Evolutionary conservation across 192 early-diverging fungal species (phyloP).

Genomic region (Linnemannia exigua): DNA sequence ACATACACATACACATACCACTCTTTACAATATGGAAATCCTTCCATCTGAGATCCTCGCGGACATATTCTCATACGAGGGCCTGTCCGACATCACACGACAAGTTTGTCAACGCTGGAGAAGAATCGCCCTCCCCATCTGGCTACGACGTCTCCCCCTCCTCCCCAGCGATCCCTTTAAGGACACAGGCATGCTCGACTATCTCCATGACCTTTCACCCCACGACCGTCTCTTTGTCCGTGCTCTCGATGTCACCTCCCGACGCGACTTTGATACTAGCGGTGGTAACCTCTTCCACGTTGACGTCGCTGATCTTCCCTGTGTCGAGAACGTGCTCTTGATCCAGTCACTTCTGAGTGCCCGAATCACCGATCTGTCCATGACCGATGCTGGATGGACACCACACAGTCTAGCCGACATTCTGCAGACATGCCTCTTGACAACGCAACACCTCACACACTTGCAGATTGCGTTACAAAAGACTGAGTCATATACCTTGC

Average conservation of each 20-base stretch:
- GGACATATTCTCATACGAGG: conserved; percentile 43
- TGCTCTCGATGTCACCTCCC: conserved; percentile 37
- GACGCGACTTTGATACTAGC: conserved; percentile 32
- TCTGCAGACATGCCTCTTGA: conserved; percentile 13
- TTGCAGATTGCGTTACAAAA: conserved; percentile 45
- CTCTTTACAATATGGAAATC: conserved; percentile 7
- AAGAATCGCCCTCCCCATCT: conserved; percentile 36
- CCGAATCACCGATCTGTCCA: conserved; percentile 32
- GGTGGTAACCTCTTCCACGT: conserved; percentile 24
- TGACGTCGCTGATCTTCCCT: conserved; percentile 36
- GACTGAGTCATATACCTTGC: conserved; percentile 16
- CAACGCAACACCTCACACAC: conserved; percentile 26
- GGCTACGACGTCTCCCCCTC: conserved; percentile 34
- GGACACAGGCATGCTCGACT: conserved; percentile 32
- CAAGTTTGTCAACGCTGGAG: conserved; percentile 47
- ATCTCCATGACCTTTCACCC: conserved; percentile 14
- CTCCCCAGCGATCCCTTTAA: conserved; percentile 50
- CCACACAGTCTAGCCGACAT: conserved; percentile 20
- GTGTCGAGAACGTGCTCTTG: conserved; percentile 32
- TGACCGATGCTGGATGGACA: conserved; percentile 50
- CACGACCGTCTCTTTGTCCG: conserved; percentile 43
- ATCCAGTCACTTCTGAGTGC: conserved; percentile 41
- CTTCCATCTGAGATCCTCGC: conserved; percentile 49
- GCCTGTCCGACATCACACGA: conserved; percentile 45
- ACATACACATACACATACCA: background rate